Evolutionary conservation across 1,284 basidiomycete genomes (phyloP), one percentile per base, ranked within the genome.

Genomic region (Papiliotrema nemorosa): DNA sequence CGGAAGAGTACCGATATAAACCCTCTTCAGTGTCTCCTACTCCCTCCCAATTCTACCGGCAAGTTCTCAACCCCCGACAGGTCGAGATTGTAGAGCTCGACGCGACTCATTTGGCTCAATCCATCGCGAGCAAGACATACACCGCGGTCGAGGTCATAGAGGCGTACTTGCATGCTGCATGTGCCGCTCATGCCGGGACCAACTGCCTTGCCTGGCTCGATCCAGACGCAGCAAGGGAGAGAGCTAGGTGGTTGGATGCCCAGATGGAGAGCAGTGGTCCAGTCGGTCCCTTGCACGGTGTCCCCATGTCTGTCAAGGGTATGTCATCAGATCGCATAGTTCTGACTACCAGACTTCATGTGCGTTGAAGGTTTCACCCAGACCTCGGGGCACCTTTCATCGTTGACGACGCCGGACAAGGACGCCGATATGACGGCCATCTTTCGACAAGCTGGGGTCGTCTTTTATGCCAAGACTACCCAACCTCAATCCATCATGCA

Each of bases 171-270:
- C 58, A 59, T 41, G 57, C 56, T 5, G 62, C 65, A 0, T 54
- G 55, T 0, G 22, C 61, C 4, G 62, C 58, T 4, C 66, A 69
- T 38, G 53, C 59, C 44, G 53, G 51, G 77, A 83, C 81, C 1
- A 86, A 86, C 56, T 86, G 84, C 63, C 68, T 88, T 39, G 85
- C 84, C 3, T 85, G 84, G 14, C 84, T 85, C 57, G 76, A 82
- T 37, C 81, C 84, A 0, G 78, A 79, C 21, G 20, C 25, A 12
- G 85, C 83, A 0, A 69, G 86, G 9, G 74, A 70, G 25, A 76
- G 80, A 22, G 86, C 86, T 3, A 72, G 67, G 36, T 75, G 80
- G 60, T 75, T 85, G 5, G 86, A 88, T 58, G 78, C 75, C 2
- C 71, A 82, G 59, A 65, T 84, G 24, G 75, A 76, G 45, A 64